These are phyloP conservation scores for Musa troglodytarum DNA, from an alignment of 176 grass and related monocot species.

Conservation along the genomic window DNA sequence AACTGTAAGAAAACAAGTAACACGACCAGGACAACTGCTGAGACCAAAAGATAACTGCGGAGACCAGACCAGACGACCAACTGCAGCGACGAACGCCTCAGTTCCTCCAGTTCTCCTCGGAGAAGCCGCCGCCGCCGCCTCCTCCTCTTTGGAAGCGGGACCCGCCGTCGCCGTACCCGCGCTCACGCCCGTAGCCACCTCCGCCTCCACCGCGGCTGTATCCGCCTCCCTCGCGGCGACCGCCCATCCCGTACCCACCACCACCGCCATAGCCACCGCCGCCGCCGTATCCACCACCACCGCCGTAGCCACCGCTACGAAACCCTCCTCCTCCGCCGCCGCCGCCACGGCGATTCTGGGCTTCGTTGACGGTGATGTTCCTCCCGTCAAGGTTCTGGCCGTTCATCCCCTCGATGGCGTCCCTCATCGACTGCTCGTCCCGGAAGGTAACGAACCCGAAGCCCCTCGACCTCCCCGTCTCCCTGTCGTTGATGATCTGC, in stretches of 20 bases:
- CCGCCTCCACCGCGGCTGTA: no score
- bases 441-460: slow-evolving; percentile 91
- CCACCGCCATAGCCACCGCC: not conserved
- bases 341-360: slow-evolving; percentile 48
- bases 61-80: not conserved
- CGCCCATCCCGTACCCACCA: not conserved
- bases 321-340: slow-evolving; percentile 21
- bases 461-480: slow-evolving; percentile 74
- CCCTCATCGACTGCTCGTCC: slow-evolving; percentile 58
- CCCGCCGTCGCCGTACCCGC: slow-evolving; percentile 21
- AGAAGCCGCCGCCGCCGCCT: not conserved
- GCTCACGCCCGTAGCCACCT: not conserved
- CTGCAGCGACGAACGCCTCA: not conserved
- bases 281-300: slow-evolving; percentile 21
- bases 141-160: slow-evolving; percentile 8
- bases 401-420: slow-evolving; percentile 85
- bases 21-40: not conserved
- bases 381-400: slow-evolving; percentile 70
- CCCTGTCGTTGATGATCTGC: slow-evolving; percentile 90
- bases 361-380: slow-evolving; percentile 93
- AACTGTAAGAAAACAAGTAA: not conserved
- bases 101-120: slow-evolving; percentile 6
- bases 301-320: slow-evolving; percentile 35
- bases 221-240: not conserved
- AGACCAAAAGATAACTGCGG: not conserved